Conservation (phyloP, 345 rosid species). For the Populus davidiana region DNA sequence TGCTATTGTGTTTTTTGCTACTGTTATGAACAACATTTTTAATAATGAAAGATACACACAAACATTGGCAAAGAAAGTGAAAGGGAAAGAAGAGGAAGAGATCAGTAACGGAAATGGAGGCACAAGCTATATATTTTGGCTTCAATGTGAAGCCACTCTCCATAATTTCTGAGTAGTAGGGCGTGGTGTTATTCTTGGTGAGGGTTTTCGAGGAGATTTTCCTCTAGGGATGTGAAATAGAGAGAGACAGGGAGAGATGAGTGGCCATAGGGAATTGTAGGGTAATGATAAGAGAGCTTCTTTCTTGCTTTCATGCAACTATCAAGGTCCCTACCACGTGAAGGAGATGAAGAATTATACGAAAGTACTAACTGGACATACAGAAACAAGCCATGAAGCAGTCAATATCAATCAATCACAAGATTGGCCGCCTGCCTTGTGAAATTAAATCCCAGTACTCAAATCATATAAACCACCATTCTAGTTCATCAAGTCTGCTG, state of each 20-base stretch:
- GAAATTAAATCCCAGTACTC: too few species aligned
- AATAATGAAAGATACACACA: background rate
- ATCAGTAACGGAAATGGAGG: background rate
- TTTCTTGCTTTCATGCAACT: slow-evolving; percentile 11
- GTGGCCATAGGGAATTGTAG: background rate
- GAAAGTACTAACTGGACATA: background rate
- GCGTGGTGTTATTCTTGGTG: background rate
- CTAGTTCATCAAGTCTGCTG: too few species aligned
- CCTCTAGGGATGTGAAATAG: background rate
- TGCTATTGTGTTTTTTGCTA: background rate
- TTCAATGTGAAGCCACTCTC: slow-evolving; percentile 3
- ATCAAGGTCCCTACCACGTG: slow-evolving; percentile 35
- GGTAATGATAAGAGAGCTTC: background rate
- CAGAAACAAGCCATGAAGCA: background rate
- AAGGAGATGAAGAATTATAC: background rate
- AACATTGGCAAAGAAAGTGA: background rate
- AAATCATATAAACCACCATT: too few species aligned
- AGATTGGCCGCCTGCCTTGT: background rate
- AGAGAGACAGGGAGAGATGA: background rate
- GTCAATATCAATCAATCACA: background rate
- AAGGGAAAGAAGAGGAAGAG: background rate
- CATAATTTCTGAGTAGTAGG: background rate
- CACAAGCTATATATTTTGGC: background rate
- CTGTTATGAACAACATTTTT: background rate
- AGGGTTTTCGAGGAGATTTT: slow-evolving; percentile 14